Base-by-base conservation (phyloP, 768 basidiomycete species). In the Tremella yokohamensis region DNA sequence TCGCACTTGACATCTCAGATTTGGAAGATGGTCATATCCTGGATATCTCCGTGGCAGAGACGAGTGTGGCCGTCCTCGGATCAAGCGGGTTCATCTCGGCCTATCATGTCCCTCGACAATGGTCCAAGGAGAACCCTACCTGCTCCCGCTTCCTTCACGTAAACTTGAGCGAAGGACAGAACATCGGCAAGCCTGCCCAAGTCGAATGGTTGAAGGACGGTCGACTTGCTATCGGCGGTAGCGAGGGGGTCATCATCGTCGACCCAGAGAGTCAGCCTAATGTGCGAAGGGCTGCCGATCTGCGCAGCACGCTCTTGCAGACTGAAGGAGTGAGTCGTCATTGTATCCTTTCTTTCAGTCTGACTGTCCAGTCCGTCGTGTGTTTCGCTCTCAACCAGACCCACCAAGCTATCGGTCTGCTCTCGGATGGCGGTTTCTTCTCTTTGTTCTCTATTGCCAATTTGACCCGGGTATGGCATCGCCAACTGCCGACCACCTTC, bases 301-400 rank as follows among this genome's bases (percentile, higher is more conserved):
- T 44, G 20, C n/a, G 52, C 24, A 24, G 51, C 29, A 68, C 57
- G 39, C 26, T 69, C 2, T 51, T 72, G 38, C 56, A 56, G 34
- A 62, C 66, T 8, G 66, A 68, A 20, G 68, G 68, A 8, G 71
- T 73, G 39, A 61, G 71, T 60, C 11, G 7, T 37, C 39, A 12
- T 12, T 16, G 9, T 8, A 18, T 49, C 11, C 18, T 52, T n/a
- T 8, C 22, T 40, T 22, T 39, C 20, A 51, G 38, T 53, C 53
- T 52, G 38, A 62, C 52, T 38, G 20, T 29, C 20, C 42, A 73
- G 71, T 2, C 40, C 2, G 19, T 65, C 15, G 63, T 60, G 25
- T 57, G 58, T 12, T 73, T 73, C 63, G 64, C 64, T 40, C 39
- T 73, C 34, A 73, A 73, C 26, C 54, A 54, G 7, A 37, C 69